Evolutionary conservation across 805 yeast genomes (phyloP).

Genomic region (Teunomyces aglyptinius): DNA sequence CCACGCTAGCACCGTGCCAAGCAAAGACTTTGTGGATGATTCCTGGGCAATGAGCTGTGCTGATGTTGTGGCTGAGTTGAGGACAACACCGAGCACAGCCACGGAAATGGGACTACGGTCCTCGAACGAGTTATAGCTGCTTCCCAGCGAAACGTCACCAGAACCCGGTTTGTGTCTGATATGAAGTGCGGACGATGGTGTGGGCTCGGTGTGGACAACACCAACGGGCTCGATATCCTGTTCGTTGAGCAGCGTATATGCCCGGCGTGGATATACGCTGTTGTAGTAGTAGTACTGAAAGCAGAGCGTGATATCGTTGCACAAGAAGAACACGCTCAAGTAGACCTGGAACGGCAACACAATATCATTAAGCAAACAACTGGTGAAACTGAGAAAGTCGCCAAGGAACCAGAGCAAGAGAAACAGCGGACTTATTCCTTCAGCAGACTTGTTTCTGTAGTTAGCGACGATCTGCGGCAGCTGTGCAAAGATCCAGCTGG

Average conservation of each 20-base stretch:
- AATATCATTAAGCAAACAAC: slow-evolving; percentile 38
- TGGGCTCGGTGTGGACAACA: not conserved
- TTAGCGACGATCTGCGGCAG: slow-evolving; percentile 66
- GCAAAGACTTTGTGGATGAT: not conserved
- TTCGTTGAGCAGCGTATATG: not conserved
- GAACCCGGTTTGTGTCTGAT: not conserved
- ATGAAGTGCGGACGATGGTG: not conserved
- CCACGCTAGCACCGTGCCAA: slow-evolving; percentile 59
- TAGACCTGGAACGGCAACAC: slow-evolving; percentile 39
- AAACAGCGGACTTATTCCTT: slow-evolving; percentile 62
- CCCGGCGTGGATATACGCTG: slow-evolving; percentile 30
- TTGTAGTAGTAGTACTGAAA: slow-evolving; percentile 43
- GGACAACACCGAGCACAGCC: not conserved
- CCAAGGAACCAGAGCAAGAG: slow-evolving; percentile 65
- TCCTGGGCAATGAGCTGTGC: not conserved
- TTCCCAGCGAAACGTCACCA: not conserved
- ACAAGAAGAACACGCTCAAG: slow-evolving; percentile 38
- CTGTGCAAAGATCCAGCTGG: slow-evolving; percentile 73
- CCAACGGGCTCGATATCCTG: not conserved
- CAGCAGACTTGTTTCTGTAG: slow-evolving; percentile 58
- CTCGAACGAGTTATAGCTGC: slow-evolving; percentile 1
- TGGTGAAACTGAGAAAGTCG: slow-evolving; percentile 34
- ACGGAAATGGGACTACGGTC: not conserved
- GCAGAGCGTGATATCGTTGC: slow-evolving; percentile 39
- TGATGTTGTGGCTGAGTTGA: slow-evolving; percentile 1